phyloP scores from a whole-genome alignment of 352 stramenopile species.

The Stramenopiles sp. region DNA sequence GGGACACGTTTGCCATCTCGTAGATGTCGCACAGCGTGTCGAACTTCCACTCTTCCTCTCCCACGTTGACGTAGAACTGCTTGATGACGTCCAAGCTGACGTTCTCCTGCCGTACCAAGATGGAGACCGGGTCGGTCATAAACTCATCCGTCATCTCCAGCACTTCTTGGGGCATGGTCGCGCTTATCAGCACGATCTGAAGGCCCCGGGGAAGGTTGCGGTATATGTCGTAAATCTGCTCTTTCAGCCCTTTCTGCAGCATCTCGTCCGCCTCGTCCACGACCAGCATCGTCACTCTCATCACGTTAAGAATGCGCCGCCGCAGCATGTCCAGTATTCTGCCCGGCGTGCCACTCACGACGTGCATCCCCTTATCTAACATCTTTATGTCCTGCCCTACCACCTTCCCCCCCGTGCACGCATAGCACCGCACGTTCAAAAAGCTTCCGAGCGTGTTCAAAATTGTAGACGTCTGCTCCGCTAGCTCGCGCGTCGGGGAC shows the following conservation, averaged over 20 bases:
- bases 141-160: conserved; percentile 89
- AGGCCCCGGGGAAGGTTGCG: conserved; percentile 38
- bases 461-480: conserved; percentile 89
- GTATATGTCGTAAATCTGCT: conserved; percentile 97
- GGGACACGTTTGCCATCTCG: conserved; percentile 94
- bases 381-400: conserved; percentile 67
- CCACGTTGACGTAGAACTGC: conserved; percentile 93
- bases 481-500: conserved; percentile 83
- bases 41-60: conserved; percentile 98
- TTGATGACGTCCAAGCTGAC: conserved; percentile 89
- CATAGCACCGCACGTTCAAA: conserved; percentile 90
- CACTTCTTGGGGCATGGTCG: conserved; percentile 76
- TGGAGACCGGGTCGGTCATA: conserved; percentile 90
- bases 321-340: conserved; percentile 92
- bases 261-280: conserved; percentile 97
- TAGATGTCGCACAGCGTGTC: conserved; percentile 95
- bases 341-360: conserved; percentile 87
- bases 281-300: conserved; percentile 77
- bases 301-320: conserved; percentile 55
- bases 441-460: conserved; percentile 79
- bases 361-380: conserved; percentile 75
- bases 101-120: conserved; percentile 89
- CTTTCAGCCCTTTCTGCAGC: conserved; percentile 90
- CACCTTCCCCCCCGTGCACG: conserved; percentile 79
- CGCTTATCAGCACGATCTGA: conserved; percentile 81